Evolutionary conservation across 768 basidiomycete species (phyloP), one percentile per base, ranked within the genome.

Genomic region (Mrakia frigida): DNA sequence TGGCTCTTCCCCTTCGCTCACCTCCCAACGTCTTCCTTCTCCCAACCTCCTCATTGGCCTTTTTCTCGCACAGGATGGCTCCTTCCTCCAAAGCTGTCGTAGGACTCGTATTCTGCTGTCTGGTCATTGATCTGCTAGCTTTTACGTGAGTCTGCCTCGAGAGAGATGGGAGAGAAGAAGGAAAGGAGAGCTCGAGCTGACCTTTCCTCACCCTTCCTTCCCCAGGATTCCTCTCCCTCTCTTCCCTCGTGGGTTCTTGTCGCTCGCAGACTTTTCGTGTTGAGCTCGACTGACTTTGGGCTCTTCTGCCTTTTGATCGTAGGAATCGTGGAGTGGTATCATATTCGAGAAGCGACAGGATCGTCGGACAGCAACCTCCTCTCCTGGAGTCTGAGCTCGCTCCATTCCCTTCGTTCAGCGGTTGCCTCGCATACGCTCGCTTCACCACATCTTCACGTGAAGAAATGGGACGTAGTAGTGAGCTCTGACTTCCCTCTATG

Each of bases 391-490:
- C 85, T 98, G 46, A 81, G 84, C 71, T 85, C 87, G 69, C 90
- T 93, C 14, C 90, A 91, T 3, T 84, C 85, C 46, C 82, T 92
- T 59, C 88, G 94, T 78, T 86, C 89, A 16, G 77, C 89, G 70
- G 85, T 94, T 63, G 76, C 79, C 0, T 78, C 78, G 1, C 90
- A 90, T 82, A 86, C 87, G 52, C 85, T 89, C 46, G 82, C 85
- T 43, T 82, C 83, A 2, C 63, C 56, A 11, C 46, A 50, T 41
- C 37, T 35, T 6, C 52, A 74, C 33, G 78, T 77, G 13, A 83
- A 89, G 81, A 88, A 88, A 87, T 97, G 95, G 94, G 96, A 99
- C 81, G 85, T 98, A 23, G 94, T 98, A 5, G 65, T 68, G 6
- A 68, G 63, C 43, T 63, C 10, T 9, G 2, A n/a, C 35, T 39